Base-by-base conservation (phyloP, 805 yeast species). In the Alloascoidea hylecoeti region DNA sequence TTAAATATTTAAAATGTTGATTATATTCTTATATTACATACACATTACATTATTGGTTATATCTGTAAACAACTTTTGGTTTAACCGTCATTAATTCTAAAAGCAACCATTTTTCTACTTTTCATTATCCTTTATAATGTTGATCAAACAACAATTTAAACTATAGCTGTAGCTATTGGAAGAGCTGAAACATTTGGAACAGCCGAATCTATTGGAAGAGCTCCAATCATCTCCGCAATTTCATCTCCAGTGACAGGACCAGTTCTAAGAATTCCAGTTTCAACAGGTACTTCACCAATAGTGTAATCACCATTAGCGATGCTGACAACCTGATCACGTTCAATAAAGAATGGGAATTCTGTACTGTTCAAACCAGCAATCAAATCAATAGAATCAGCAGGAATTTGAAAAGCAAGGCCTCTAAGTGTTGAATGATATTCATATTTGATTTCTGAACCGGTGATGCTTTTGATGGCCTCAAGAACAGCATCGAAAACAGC, bases 381-480 rank as follows among this genome's bases (percentile, higher is more conserved):
- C 16, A 40, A 35, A 16, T 38, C 46, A 13, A 59, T 41, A 3
- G 41, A 47, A 9, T 47, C 46, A 16, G 51, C 52, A 9, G 69
- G 66, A 4, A 66, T 42, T 3, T 54, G 53, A 39, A 67, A 56
- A 4, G 70, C 56, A 49, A 69, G 68, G 1, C 76, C 76, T 39
- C 67, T 63, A 33, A 70, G 51, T 9, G 68, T 56, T 2, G 63
- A 57, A 36, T 55, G 49, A 50, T 66, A 70, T 41, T 68, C 72
- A 44, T 66, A 68, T 14, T 63, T 62, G 36, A 71, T 59, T 14
- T 43, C n/a, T n/a, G n/a, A 46, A 3, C 70, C 75, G 4, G 72
- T 73, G 4, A 64, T 41, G 9, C 50, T 47, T 32, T 50, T 44
- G 17, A 69, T 55, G 19, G 55, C 46, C 9, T 49, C 39, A 36